Evolutionary conservation across 2,329 filamentous ascomycete genomes (phyloP).

Genomic region (Fusarium sp.): DNA sequence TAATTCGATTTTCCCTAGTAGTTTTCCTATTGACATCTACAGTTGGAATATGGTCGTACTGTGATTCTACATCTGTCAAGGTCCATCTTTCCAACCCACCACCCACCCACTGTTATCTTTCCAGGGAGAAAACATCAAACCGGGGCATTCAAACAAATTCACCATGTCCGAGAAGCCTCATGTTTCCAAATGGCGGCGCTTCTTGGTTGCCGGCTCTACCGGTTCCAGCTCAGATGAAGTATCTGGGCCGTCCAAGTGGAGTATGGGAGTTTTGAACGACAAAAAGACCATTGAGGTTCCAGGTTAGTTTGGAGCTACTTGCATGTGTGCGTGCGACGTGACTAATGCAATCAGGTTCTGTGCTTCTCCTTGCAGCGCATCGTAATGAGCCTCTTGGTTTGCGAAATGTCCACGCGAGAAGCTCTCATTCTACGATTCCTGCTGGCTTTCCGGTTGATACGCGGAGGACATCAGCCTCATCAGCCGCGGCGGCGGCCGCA

Average conservation of each 20-base stretch:
- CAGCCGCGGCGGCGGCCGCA: constrained; percentile 15
- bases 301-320: constrained; percentile 65
- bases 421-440: constrained; percentile 71
- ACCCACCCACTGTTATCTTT: not conserved
- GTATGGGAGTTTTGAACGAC: constrained; percentile 88
- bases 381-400: constrained; percentile 73
- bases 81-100: constrained; percentile 2
- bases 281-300: constrained; percentile 88
- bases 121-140: not conserved
- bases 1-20: not conserved
- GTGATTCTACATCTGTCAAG: constrained; percentile 21
- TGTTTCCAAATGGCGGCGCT: constrained; percentile 38
- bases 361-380: constrained; percentile 69
- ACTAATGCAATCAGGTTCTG: constrained; percentile 63
- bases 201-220: constrained; percentile 36
- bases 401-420: constrained; percentile 69
- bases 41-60: constrained; percentile 7
- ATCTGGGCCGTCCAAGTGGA: constrained; percentile 63
- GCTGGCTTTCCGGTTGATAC: constrained; percentile 59
- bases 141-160: not conserved
- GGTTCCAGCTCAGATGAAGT: constrained; percentile 23
- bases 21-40: constrained; percentile 7
- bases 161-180: constrained; percentile 39
- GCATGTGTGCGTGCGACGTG: not conserved
- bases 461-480: constrained; percentile 51